phyloP scores from a whole-genome alignment of 2,329 filamentous ascomycete genomes.

The Xylariales sp. region DNA sequence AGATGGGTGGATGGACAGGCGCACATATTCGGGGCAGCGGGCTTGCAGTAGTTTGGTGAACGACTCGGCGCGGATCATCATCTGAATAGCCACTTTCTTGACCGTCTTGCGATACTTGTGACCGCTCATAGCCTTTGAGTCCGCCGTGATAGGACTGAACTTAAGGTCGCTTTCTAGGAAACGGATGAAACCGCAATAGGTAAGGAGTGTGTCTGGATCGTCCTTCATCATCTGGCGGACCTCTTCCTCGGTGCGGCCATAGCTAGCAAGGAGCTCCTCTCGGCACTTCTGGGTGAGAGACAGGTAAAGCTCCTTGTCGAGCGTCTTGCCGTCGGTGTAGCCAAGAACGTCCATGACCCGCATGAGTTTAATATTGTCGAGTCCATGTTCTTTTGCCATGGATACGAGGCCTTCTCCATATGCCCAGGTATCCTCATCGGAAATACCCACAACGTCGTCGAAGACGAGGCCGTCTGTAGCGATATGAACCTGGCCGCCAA shows the following conservation, averaged over 20 bases:
- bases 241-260: conserved; percentile 55
- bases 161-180: conserved; percentile 62
- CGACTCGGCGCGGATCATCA: conserved; percentile 61
- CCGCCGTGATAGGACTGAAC: too few relatives aligned
- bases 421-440: conserved; percentile 60
- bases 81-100: conserved; percentile 62
- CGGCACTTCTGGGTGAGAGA: conserved; percentile 56
- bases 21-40: conserved; percentile 56
- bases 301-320: conserved; percentile 54
- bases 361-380: conserved; percentile 58
- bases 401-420: conserved; percentile 59
- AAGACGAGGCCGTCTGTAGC: conserved; percentile 66
- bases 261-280: conserved; percentile 57
- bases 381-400: conserved; percentile 54
- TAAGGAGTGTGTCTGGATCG: conserved; percentile 59
- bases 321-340: conserved; percentile 47
- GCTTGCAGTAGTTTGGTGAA: conserved; percentile 15
- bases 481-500: conserved; percentile 60
- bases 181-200: conserved; percentile 63
- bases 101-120: conserved; percentile 36
- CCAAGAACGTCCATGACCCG: conserved; percentile 60
- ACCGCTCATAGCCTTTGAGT: too few relatives aligned
- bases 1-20: conserved; percentile 64
- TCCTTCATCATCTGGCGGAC: conserved; percentile 56
- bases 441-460: conserved; percentile 62